Conservation (phyloP, 306 rosid genomes). For the Sicyos edulis region DNA sequence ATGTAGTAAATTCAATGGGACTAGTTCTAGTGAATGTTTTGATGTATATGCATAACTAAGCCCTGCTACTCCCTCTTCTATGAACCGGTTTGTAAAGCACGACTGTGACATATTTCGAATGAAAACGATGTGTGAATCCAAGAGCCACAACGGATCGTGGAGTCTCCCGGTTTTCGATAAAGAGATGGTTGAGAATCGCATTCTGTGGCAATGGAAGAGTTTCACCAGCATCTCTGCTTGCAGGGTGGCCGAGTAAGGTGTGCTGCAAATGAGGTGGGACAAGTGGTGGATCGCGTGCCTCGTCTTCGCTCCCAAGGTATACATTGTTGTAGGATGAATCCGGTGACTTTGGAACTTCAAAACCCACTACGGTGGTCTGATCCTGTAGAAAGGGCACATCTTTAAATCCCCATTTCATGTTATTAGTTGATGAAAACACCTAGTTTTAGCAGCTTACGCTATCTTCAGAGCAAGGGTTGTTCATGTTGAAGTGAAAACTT, state of each 20-base stretch:
- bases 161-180: slow-evolving; percentile 68
- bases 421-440: slow-evolving; percentile 24
- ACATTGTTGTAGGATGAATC: slow-evolving; percentile 73
- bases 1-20: background rate
- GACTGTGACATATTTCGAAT: slow-evolving; percentile 75
- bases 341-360: slow-evolving; percentile 78
- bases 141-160: slow-evolving; percentile 79
- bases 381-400: slow-evolving; percentile 48
- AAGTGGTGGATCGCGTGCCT: slow-evolving; percentile 76
- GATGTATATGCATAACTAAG: slow-evolving; percentile 4
- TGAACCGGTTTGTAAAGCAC: slow-evolving; percentile 93
- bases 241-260: slow-evolving; percentile 48
- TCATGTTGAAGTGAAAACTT: slow-evolving; percentile 47
- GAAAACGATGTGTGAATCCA: slow-evolving; percentile 90
- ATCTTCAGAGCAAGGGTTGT: slow-evolving; percentile 46
- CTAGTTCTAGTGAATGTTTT: slow-evolving; percentile 10
- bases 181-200: slow-evolving; percentile 82
- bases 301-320: slow-evolving; percentile 69
- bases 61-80: slow-evolving; percentile 44
- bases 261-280: slow-evolving; percentile 79
- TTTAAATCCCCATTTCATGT: slow-evolving; percentile 22
- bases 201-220: slow-evolving; percentile 61
- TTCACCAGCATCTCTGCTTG: slow-evolving; percentile 39
- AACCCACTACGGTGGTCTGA: slow-evolving; percentile 66
- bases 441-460: slow-evolving; percentile 44